These are phyloP conservation scores for Pleurotus giganteus DNA, from an alignment of 768 basidiomycete species.

Conservation along the genomic window DNA sequence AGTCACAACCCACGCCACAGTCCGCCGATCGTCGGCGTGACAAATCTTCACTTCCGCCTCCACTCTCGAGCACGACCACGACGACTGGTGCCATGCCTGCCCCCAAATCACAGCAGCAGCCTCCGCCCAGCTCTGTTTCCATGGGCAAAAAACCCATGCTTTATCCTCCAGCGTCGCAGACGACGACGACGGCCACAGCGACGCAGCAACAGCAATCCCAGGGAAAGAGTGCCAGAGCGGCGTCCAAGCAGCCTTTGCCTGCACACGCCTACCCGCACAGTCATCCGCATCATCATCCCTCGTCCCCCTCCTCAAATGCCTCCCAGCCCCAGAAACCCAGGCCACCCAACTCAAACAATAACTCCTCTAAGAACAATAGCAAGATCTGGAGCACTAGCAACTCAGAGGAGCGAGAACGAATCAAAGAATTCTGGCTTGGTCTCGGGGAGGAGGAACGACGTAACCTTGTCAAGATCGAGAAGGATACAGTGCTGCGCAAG, in stretches of 20 bases:
- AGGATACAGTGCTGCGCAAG: conserved; percentile 95
- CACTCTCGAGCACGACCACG: conserved; percentile 6
- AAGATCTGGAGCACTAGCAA: conserved; percentile 96
- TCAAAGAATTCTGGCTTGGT: conserved; percentile 97
- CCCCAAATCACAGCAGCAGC: background rate
- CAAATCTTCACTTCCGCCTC: conserved; percentile 9
- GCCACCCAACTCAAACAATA: conserved; percentile 34
- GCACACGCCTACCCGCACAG: conserved; percentile 38
- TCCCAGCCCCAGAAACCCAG: conserved; percentile 12
- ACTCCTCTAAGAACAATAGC: conserved; percentile 45
- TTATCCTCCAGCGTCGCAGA: conserved; percentile 10
- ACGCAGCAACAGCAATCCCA: conserved; percentile 10
- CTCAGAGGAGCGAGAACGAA: conserved; percentile 91
- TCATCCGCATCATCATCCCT: conserved; percentile 40
- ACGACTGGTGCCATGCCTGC: conserved; percentile 3
- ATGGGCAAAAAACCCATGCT: conserved; percentile 16
- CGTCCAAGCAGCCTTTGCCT: conserved; percentile 54
- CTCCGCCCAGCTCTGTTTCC: conserved; percentile 8
- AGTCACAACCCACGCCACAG: conserved; percentile 8
- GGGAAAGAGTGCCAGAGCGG: conserved; percentile 13
- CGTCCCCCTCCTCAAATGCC: conserved; percentile 50
- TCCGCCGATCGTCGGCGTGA: conserved; percentile 11
- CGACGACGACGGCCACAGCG: background rate
- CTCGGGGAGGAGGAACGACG: conserved; percentile 90
- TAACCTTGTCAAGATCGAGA: conserved; percentile 94